Evolutionary conservation across 208 protist genomes (phyloP), one percentile per base, ranked within the genome.

Genomic region (Leishmania tropica): DNA sequence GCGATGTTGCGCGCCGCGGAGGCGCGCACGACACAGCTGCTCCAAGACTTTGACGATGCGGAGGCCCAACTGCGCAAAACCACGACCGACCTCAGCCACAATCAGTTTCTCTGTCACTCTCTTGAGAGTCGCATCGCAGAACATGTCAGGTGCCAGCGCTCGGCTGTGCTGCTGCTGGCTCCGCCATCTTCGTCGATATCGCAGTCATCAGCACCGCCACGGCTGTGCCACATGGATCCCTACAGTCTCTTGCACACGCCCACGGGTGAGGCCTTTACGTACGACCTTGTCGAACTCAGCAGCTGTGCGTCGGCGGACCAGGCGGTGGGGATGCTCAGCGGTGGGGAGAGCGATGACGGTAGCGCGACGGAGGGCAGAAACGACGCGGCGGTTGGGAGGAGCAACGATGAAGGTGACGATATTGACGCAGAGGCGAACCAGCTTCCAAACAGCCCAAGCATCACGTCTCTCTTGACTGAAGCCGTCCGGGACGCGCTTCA

Each of bases 1-100:
- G 87, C 86, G 24, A 37, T 71, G 37, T 72, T 90, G 68, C 79
- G 74, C 7, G 74, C 78, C 13, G 83, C 83, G 37, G 73, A 76
- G n/a, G 62, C 28, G 5, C 78, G 68, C 58, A 83, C 78, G 40
- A 35, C 40, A 15, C 73, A 80, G 4, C 78, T 68, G 1, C 64
- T 15, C 4, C 31, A 19, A 21, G 56, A 56, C 19, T 77, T 78
- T 6, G 42, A 60, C 7, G 74, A 19, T 2, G 71, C 75, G 8
- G 83, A 82, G 78, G 74, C 40, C 2, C 10, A 62, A 10, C 74
- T 86, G 78, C 73, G 78, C 1, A 70, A 56, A 13, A 72, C 83
- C 1, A 45, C 79, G n/a, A 68, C 76, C 31, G 28, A 76, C 10
- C 78, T 86, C 47, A 80, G 78, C 2, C 74, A 58, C 60, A 80